Conservation (phyloP, 768 basidiomycete species). For the Imleria badia region DNA sequence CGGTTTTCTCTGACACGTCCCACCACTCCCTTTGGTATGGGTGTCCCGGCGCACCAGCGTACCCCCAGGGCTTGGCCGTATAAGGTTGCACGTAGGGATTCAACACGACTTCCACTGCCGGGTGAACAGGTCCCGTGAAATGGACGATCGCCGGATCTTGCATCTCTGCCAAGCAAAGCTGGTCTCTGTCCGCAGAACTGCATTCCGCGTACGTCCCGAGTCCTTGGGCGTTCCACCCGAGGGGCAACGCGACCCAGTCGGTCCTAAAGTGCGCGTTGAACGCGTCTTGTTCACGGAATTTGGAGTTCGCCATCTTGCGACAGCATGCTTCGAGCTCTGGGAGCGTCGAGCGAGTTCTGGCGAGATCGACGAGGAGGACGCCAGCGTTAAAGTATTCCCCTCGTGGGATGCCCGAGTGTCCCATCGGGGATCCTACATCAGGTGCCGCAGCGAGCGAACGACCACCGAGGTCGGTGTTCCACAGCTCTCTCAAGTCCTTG, state of each 20-base stretch:
- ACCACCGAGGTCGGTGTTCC: slow-evolving; percentile 45
- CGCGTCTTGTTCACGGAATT: slow-evolving; percentile 49
- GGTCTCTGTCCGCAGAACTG: slow-evolving; percentile 35
- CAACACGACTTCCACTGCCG: slow-evolving; percentile 42
- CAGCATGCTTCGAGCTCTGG: slow-evolving; percentile 29
- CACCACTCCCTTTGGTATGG: slow-evolving; percentile 52
- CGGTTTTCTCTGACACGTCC: slow-evolving; percentile 39
- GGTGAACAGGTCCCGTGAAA: slow-evolving; percentile 58
- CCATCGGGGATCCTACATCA: slow-evolving; percentile 52
- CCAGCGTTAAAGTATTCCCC: slow-evolving; percentile 55
- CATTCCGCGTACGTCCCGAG: slow-evolving; percentile 50
- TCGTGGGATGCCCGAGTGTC: slow-evolving; percentile 36
- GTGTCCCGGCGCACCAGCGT: slow-evolving; percentile 50
- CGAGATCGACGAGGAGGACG: slow-evolving; percentile 51
- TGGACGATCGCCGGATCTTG: slow-evolving; percentile 48
- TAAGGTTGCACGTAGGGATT: slow-evolving; percentile 54
- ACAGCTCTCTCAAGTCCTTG: slow-evolving; percentile 39
- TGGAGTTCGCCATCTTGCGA: slow-evolving; percentile 28
- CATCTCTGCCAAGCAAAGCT: slow-evolving; percentile 36
- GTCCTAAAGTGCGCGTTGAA: slow-evolving; percentile 47
- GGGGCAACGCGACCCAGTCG: slow-evolving; percentile 41
- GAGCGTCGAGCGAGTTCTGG: slow-evolving; percentile 32
- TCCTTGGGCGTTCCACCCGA: slow-evolving; percentile 58
- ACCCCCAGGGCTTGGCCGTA: slow-evolving; percentile 59
- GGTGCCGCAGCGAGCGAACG: slow-evolving; percentile 43